Evolutionary conservation across 768 basidiomycete genomes (phyloP), one percentile per base, ranked within the genome.

Genomic region (Suillus paluster): DNA sequence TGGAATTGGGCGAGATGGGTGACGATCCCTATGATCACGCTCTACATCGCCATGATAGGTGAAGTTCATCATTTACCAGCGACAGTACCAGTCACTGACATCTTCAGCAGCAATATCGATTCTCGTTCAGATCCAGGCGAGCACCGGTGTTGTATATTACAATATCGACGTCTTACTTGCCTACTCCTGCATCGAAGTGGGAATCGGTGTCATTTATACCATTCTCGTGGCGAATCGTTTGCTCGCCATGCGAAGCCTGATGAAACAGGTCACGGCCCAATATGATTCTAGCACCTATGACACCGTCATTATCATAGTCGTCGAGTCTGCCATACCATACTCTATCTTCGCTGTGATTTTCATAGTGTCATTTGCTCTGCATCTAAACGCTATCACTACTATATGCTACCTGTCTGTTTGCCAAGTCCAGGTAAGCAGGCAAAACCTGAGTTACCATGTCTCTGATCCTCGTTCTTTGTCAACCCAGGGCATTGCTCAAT

Each of bases 271-370:
- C 23, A 57, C 70, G 3, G 75, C 63, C 42, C 59, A 27, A 6
- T 61, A 63, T 45, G 58, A 68, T 27, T 7, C 66, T 25, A 58
- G 57, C 27, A 49, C 60, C 8, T 80, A 79, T 58, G 63, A 70
- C 9, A 64, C 60, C 3, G 67, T 76, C 0, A 62, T 64, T 0
- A 63, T 68, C 21, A 77, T 80, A 70, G 59, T 79, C n/a, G 61
- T 80, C 61, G 79, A 81, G 58, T 76, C 75, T 12, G 77, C 78
- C 1, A 63, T 70, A 0, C 53, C 73, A 14, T 77, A 76, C 56
- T 57, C 72, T 1, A 50, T 64, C 2, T 60, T 71, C 25, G 67
- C 65, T 12, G 39, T 79, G 19, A 50, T 77, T 21, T 79, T 77
- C 61, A 62, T 80, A 34, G 77, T 14, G 3, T 57, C 72, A 1